phyloP scores from a whole-genome alignment of 1,139 yeast species.

The Candida sanyaensis region DNA sequence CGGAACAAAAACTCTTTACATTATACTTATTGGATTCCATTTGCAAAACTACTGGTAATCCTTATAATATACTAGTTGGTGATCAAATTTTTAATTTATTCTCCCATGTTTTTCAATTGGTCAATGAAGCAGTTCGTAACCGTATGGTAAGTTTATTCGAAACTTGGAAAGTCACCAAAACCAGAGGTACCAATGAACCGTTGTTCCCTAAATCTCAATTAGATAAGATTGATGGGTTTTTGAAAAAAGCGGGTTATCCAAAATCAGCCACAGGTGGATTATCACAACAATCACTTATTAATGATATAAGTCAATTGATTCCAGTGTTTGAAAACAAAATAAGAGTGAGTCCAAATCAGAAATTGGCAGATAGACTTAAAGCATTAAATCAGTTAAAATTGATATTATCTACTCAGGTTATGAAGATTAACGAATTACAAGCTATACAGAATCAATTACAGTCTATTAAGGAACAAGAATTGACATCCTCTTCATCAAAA shows the following conservation, averaged over 20 bases:
- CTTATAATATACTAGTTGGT: constrained; percentile 77
- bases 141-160: constrained; percentile 76
- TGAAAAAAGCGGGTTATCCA: constrained; percentile 46
- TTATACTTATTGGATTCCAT: constrained; percentile 90
- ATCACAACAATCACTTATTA: constrained; percentile 30
- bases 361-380: constrained; percentile 37
- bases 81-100: constrained; percentile 66
- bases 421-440: constrained; percentile 43
- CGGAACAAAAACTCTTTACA: constrained; percentile 80
- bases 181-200: constrained; percentile 62
- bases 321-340: constrained; percentile 38
- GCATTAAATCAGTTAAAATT: constrained; percentile 46
- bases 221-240: constrained; percentile 71
- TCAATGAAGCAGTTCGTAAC: constrained; percentile 71
- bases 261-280: constrained; percentile 6
- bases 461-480: constrained; percentile 34
- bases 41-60: constrained; percentile 86
- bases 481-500: constrained; percentile 9
- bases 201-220: constrained; percentile 74
- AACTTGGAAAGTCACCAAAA: constrained; percentile 74
- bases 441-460: constrained; percentile 39
- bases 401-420: constrained; percentile 37
- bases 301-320: constrained; percentile 45
- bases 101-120: constrained; percentile 75
- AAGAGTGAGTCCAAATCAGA: constrained; percentile 32